Conservation (phyloP, 257 asterid species). For the Eustoma russellianum region DNA sequence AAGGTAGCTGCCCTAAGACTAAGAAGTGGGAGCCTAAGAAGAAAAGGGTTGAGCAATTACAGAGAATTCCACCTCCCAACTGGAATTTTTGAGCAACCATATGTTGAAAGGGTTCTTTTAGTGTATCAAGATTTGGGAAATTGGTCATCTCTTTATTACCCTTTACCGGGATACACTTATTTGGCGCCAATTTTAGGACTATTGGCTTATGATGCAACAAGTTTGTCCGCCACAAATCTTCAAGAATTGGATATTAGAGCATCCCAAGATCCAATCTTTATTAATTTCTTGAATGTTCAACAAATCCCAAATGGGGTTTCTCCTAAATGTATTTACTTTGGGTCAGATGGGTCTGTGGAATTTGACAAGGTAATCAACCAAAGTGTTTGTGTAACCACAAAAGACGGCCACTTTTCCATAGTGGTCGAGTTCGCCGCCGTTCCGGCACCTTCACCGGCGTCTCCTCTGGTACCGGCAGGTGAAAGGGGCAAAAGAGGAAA, state of each 20-base stretch:
- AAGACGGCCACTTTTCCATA: slow-evolving; percentile 69
- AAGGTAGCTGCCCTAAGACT: slow-evolving; percentile 63
- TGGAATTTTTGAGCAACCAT: slow-evolving; percentile 67
- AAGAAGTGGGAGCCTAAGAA: slow-evolving; percentile 91
- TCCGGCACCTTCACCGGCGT: slow-evolving; percentile 13
- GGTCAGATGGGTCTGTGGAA: slow-evolving; percentile 51
- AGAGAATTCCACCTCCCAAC: slow-evolving; percentile 58
- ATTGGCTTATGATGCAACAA: slow-evolving; percentile 60
- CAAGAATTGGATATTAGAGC: slow-evolving; percentile 59
- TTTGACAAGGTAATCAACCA: slow-evolving; percentile 45
- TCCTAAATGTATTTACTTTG: slow-evolving; percentile 53
- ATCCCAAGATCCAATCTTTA: slow-evolving; percentile 34
- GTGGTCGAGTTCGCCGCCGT: slow-evolving; percentile 40
- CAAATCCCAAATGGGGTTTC: slow-evolving; percentile 16
- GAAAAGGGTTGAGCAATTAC: slow-evolving; percentile 45
- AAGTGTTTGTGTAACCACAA: slow-evolving; percentile 39
- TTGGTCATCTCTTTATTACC: slow-evolving; percentile 55
- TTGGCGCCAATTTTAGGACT: slow-evolving; percentile 69
- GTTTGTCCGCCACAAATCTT: slow-evolving; percentile 45
- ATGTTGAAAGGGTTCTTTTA: slow-evolving; percentile 64
- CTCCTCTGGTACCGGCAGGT: slow-evolving; percentile 14
- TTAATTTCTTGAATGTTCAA: slow-evolving; percentile 25
- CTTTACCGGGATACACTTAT: slow-evolving; percentile 60
- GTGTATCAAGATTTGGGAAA: slow-evolving; percentile 74
- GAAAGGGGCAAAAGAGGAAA: slow-evolving; percentile 12